Conservation (phyloP, 768 basidiomycete species). For the Mycena vulgaris region DNA sequence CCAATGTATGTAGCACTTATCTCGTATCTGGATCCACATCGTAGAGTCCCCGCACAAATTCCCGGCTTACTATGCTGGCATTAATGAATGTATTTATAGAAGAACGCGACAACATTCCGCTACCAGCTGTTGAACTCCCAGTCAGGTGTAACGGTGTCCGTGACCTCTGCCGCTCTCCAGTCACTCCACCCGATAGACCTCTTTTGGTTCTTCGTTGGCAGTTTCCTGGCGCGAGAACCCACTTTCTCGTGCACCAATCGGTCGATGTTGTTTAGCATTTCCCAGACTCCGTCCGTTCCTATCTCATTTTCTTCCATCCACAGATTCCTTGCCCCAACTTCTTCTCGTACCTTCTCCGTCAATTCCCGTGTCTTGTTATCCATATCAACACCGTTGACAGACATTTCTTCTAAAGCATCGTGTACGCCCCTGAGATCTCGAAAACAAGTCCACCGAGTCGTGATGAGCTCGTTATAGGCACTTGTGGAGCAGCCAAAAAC, state of each 20-base stretch:
- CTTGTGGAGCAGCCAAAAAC: conserved; percentile 91
- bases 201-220: conserved; percentile 7
- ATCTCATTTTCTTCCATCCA: conserved; percentile 66
- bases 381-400: conserved; percentile 78
- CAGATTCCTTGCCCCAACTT: conserved; percentile 70
- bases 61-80: neutral
- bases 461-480: conserved; percentile 90
- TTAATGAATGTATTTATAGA: conserved; percentile 2
- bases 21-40: conserved; percentile 11
- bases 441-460: conserved; percentile 89
- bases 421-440: conserved; percentile 85
- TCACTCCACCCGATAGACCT: conserved; percentile 52
- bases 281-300: conserved; percentile 67
- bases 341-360: conserved; percentile 74
- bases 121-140: conserved; percentile 71
- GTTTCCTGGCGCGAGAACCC: conserved; percentile 11
- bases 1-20: conserved; percentile 34
- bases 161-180: conserved; percentile 62
- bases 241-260: conserved; percentile 41
- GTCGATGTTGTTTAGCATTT: conserved; percentile 68
- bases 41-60: conserved; percentile 25
- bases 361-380: conserved; percentile 74
- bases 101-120: neutral
- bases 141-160: conserved; percentile 50
- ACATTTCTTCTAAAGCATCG: conserved; percentile 86